Evolutionary conservation across 108 stramenopile species (phyloP), one percentile per base, ranked within the genome.

Genomic region (Discostella stelligeroides): DNA sequence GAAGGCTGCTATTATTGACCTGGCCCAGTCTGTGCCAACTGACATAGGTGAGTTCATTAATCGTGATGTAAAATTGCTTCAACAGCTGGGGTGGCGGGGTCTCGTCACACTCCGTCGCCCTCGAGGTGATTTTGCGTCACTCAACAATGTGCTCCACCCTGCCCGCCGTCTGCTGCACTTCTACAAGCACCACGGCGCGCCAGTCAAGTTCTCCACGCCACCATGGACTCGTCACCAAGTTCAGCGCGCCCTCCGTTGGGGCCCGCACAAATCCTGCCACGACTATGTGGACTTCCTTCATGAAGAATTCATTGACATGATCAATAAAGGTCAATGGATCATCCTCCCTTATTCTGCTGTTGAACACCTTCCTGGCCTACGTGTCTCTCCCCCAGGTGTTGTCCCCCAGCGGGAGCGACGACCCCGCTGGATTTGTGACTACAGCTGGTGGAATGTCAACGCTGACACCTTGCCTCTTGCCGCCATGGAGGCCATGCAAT

Each of bases 341-440:
- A 66, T 82, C 23, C 64, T 82, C 9, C 75, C 81, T 4, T 70
- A 39, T 23, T 4, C 11, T 1, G 29, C 39, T 1, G 66, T 78
- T 30, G 30, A 47, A 24, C 49, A 68, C 18, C 25, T 73, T 3
- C 47, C n/a, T 12, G 38, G 37, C 63, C 42, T 63, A 2, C 63
- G 63, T 11, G 17, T 64, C 20, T 43, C 60, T 9, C 63, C 74
- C 24, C 20, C 72, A 11, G 80, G 80, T 20, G 64, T 65, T 1
- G 74, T 81, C 1, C 79, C 79, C 1, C 79, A 80, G 47, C 66
- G 46, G 6, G 62, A 69, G 30, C 64, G 78, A 13, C 78, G 78
- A 3, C 67, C 66, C 38, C 66, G 79, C 28, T 25, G 37, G 38
- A 74, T 80, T 45, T 66, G 68, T 12, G 73, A 81, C 54, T 66